Percentiles rank a stretch among this genome's conserved stretches.
Conservation (phyloP, 176 grass and related monocot genomes). For the Oryza glaberrima region DNA sequence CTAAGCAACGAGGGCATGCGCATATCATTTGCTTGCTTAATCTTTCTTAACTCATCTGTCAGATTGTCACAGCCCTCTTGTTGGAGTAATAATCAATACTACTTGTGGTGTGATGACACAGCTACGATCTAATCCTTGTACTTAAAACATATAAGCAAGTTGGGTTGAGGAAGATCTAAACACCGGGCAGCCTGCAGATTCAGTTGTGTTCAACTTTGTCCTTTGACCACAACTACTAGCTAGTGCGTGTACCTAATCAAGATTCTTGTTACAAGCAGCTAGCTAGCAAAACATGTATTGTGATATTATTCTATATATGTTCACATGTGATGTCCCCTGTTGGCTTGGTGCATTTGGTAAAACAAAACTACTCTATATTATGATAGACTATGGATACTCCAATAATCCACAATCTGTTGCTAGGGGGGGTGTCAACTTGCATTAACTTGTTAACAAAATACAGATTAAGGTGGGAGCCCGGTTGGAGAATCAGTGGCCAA, state of each 20-base stretch:
- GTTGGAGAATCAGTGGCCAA: conserved; percentile 27
- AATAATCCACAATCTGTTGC: background rate
- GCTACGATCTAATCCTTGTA: conserved; percentile 44
- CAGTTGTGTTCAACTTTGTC: conserved; percentile 38
- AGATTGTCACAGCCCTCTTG: background rate
- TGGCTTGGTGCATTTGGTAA: conserved; percentile 41
- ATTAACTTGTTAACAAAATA: background rate
- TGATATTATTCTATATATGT: conserved; percentile 64
- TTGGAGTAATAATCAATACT: conserved; percentile 26
- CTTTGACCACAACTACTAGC: conserved; percentile 40
- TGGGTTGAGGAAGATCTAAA: conserved; percentile 51
- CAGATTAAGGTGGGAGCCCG: background rate
- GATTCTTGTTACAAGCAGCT: conserved; percentile 47
- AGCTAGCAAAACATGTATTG: conserved; percentile 43
- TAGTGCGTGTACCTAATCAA: conserved; percentile 46
- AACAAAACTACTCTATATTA: background rate
- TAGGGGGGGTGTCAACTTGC: background rate
- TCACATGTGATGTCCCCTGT: conserved; percentile 46
- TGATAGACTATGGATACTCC: background rate
- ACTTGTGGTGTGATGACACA: conserved; percentile 41
- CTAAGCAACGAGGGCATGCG: conserved; percentile 39
- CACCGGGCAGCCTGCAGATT: background rate
- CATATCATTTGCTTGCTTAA: conserved; percentile 46
- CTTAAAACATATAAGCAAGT: conserved; percentile 50
- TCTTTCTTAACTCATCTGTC: conserved; percentile 34